These are phyloP conservation scores for Phaeophleospora eucalypticola DNA, from an alignment of 2,329 filamentous ascomycete species.

Conservation along the genomic window DNA sequence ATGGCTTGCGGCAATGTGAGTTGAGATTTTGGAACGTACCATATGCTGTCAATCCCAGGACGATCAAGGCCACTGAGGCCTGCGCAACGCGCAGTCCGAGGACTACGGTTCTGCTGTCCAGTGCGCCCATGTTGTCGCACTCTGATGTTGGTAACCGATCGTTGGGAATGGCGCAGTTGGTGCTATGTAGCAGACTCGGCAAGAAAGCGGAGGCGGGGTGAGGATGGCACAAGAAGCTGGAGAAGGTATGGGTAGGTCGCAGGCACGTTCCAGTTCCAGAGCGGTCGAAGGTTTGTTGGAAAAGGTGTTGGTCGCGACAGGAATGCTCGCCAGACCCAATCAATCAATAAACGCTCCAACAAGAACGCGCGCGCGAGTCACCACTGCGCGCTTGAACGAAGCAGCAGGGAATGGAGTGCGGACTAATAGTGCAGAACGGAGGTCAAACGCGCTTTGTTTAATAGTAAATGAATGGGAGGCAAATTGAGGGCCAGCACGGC, in stretches of 20 bases:
- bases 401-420: neutral
- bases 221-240: neutral
- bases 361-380: neutral
- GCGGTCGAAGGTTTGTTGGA: neutral
- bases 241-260: too few species aligned
- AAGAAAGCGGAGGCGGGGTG: neutral
- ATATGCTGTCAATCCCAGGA: slow-evolving; percentile 71
- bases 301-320: neutral
- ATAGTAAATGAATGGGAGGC: too few species aligned
- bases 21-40: slow-evolving; percentile 43
- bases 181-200: neutral
- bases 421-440: neutral
- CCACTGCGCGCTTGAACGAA: too few species aligned
- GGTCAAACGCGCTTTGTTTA: too few species aligned
- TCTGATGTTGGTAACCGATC: neutral
- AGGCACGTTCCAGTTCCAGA: neutral
- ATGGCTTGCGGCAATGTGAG: neutral
- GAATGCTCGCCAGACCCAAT: neutral
- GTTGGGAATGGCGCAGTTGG: too few species aligned
- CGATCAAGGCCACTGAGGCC: slow-evolving; percentile 64
- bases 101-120: slow-evolving; percentile 36
- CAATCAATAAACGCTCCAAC: too few species aligned
- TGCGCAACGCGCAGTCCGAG: slow-evolving; percentile 64
- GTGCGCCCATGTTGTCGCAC: slow-evolving; percentile 2
- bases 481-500: too few species aligned